Conservation (phyloP, 2,329 filamentous ascomycete genomes). For the Lachnellula cervina region DNA sequence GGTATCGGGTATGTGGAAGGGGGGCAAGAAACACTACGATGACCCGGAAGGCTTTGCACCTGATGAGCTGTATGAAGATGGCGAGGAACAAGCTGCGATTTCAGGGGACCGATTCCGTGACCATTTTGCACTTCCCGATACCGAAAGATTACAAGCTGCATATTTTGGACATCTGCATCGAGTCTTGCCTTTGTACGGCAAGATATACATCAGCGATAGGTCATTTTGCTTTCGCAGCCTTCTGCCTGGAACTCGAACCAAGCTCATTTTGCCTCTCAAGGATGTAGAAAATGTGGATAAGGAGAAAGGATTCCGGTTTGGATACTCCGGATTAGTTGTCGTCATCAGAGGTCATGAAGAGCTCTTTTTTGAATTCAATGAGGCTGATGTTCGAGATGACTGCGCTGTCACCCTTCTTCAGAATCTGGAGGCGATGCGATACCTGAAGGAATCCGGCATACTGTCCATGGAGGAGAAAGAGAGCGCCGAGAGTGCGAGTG, state of each 20-base stretch:
- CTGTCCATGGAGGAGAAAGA: conserved; percentile 64
- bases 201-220: conserved; percentile 86
- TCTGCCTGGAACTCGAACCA: conserved; percentile 82
- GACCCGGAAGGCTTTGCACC: conserved; percentile 49
- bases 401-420: conserved; percentile 78
- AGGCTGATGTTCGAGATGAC: conserved; percentile 76
- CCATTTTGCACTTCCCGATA: conserved; percentile 83
- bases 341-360: conserved; percentile 93
- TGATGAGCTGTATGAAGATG: conserved; percentile 48
- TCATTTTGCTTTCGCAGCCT: conserved; percentile 92
- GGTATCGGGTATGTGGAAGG: conserved; percentile 95
- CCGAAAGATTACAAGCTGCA: conserved; percentile 78
- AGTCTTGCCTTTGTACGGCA: conserved; percentile 88
- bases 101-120: conserved; percentile 78
- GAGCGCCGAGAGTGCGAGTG: conserved; percentile 68
- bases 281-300: conserved; percentile 93
- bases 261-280: conserved; percentile 82
- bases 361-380: conserved; percentile 89
- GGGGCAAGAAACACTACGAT: conserved; percentile 83
- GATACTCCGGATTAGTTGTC: conserved; percentile 86
- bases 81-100: conserved; percentile 59
- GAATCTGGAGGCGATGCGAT: conserved; percentile 66
- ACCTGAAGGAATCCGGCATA: conserved; percentile 63
- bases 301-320: conserved; percentile 89
- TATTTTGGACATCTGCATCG: conserved; percentile 92